Base-by-base conservation (phyloP, 768 basidiomycete species). In the Phaffia australis region DNA sequence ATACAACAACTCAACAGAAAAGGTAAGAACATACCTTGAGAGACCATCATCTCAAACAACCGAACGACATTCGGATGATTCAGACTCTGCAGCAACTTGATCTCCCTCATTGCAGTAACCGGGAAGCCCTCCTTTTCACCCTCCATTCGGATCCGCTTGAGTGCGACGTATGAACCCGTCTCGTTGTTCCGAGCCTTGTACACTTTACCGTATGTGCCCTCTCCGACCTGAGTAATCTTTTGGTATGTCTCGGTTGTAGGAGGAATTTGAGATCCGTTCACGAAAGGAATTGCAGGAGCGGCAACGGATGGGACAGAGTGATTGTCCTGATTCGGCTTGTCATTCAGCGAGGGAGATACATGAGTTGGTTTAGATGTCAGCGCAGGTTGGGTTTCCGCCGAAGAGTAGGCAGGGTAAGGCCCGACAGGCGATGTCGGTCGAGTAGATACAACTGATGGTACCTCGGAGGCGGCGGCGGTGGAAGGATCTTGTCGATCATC, bases 71-170 rank as follows among this genome's bases (percentile, higher is more conserved):
- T 99, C 49, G 82, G 81, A 75, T 99, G 94, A 67, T 84, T 81
- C 59, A 99, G 77, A 7, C 86, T 88, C 74, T 99, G 95, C 42
- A 99, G 78, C 50, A 99, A 83, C 74, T 98, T 99, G 77, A 99
- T 97, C 78, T 99, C 95, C 58, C 95, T 83, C 87, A 98, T 94
- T 0, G 95, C 92, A 32, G 95, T 99, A 8, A 99, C 90, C 18
- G 95, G 95, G 76, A 99, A 99, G 0, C 95, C 95, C 74, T 99
- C 95, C 72, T 83, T 85, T 78, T 99, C 95, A 6, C 87, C 83
- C 75, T 99, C 95, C 93, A 99, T 95, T 52, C 93, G 83, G 73
- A 99, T 97, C 62, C 92, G 83, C 80, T 99, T 99, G 70, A 99
- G 78, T 21, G 95, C 95, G 49, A 97, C 92, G 69, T 86, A 79